These are phyloP conservation scores for Annulohypoxylon moriforme DNA, from an alignment of 495 filamentous ascomycete species.

Conservation along the genomic window DNA sequence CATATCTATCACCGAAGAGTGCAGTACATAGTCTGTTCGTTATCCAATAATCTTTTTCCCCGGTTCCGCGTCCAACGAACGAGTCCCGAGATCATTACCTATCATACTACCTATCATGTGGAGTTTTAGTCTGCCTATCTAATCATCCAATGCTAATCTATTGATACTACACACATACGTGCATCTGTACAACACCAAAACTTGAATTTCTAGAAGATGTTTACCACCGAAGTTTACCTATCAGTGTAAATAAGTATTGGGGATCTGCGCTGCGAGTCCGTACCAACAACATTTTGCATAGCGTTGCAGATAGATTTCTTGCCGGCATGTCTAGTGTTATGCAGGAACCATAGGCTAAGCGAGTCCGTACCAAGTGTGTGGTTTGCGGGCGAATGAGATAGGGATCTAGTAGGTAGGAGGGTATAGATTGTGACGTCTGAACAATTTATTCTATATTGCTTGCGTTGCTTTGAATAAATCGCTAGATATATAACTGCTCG, in stretches of 20 bases:
- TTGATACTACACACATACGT: not conserved
- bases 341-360: constrained; percentile 5
- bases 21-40: constrained; percentile 24
- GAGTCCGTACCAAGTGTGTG: not conserved
- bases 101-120: constrained; percentile 4
- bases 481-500: not conserved
- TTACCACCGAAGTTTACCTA: not conserved
- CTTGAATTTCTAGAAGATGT: not conserved
- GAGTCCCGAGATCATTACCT: not conserved
- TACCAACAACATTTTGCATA: not conserved
- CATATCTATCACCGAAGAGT: constrained; percentile 26
- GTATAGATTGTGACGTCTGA: not conserved
- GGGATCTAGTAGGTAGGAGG: not conserved
- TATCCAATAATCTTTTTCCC: constrained; percentile 18
- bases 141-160: constrained; percentile 2
- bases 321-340: not conserved
- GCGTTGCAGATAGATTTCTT: not conserved
- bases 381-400: not conserved
- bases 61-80: not conserved
- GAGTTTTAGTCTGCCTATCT: constrained; percentile 1
- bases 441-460: not conserved
- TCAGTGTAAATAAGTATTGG: not conserved
- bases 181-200: not conserved
- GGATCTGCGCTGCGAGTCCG: not conserved
- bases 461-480: not conserved